Base-by-base conservation (phyloP, 768 basidiomycete species). In the Mrakia frigida region DNA sequence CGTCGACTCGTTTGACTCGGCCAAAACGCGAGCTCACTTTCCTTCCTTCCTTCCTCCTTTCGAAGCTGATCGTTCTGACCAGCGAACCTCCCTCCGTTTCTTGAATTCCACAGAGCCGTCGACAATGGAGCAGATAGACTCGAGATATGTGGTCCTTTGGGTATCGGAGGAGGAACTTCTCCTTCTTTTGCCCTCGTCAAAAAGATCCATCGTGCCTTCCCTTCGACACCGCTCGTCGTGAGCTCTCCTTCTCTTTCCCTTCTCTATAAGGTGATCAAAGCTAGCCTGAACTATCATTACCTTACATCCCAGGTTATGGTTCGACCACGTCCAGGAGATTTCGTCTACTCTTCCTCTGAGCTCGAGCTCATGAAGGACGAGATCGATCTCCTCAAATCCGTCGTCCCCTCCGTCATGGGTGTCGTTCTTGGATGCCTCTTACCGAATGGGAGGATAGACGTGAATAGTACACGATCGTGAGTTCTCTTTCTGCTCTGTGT, bases 271-370 rank as follows among this genome's bases (percentile, higher is more conserved):
- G n/a, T n/a, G n/a, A n/a, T n/a, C n/a, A n/a, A n/a, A n/a, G n/a
- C n/a, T n/a, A n/a, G n/a, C n/a, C n/a, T n/a, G n/a, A n/a, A n/a
- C n/a, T n/a, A n/a, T n/a, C n/a, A n/a, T n/a, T n/a, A n/a, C n/a
- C 21, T 2, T 25, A 5, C 9, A 0, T 68, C 37, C 18, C 6
- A 65, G 92, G 87, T 86, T 33, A 92, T 94, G 91, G 85, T 94
- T 75, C 88, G 92, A 50, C 92, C 92, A 14, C 87, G 92, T 39
- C 84, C 86, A 4, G 93, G 93, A 0, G 91, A 92, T 81, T 94
- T 94, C 82, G 81, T 89, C 6, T 94, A 93, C 82, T 86, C 89
- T 3, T 82, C 87, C 13, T 83, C 83, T 11, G 93, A 94, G 81
- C 75, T 92, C 6, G 85, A 86, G 16, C 88, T 91, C 70, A 94